Base-by-base conservation (phyloP, 139 green algal species). In the Picochlorum sp. region DNA sequence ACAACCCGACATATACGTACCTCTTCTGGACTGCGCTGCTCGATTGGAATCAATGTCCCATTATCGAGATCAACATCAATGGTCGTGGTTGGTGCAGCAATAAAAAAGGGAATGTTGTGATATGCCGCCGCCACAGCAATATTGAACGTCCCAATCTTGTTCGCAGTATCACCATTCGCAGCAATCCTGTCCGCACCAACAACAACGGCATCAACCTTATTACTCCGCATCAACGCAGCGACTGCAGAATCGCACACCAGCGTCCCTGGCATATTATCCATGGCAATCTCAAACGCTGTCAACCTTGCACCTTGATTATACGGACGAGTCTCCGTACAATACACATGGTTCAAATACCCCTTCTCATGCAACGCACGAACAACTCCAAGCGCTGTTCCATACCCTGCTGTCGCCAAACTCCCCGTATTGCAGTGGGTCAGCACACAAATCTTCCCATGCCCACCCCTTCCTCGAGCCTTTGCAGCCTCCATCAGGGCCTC, bases 391-490 rank as follows among this genome's bases (percentile, higher is more conserved):
- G 92, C 92, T 0, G 92, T 98, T 49, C 92, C 92, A 56, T 87
- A 97, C 0, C 74, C 85, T 1, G 87, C 88, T 0, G 89, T 97
- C 7, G 92, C 92, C 50, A 98, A 82, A 70, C 81, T 91, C 62
- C 92, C 92, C 0, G 92, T 97, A 83, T 98, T 98, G 83, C 92
- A 98, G 82, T 95, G 86, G 3, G 92, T 98, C 56, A 98, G 77
- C 37, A 98, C 84, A 4, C 77, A 69, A 41, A 98, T 21, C 9
- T 38, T n/a, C 16, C 68, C 49, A 41, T 34, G 34, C 23, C 32
- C 34, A 2, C 45, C 38, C 23, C 62, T 15, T 16, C 58, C 50
- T 64, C 74, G 59, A 1, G 75, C 66, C 64, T 68, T 50, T 10
- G 70, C 49, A 3, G 79, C 69, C 9, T 66, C 66, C 32, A 89